phyloP scores from a whole-genome alignment of 1,284 basidiomycete species.

The Boletus mariae region DNA sequence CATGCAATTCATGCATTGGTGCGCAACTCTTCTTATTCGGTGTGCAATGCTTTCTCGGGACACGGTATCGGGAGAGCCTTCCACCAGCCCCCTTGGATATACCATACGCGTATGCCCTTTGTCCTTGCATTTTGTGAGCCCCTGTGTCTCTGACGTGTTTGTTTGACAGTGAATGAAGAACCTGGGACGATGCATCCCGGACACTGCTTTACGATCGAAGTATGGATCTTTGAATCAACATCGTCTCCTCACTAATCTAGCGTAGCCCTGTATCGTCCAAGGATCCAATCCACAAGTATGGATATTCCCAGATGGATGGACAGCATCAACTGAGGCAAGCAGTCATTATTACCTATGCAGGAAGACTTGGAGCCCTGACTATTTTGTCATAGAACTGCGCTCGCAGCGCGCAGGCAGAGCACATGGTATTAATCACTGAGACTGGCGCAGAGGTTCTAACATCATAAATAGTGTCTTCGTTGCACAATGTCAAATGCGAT shows the following conservation, averaged over 20 bases:
- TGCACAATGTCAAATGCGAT: not conserved
- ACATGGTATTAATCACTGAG: conserved; percentile 82
- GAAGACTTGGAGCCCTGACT: not conserved
- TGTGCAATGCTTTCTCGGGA: conserved; percentile 76
- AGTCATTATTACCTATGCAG: not conserved
- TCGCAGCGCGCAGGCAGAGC: conserved; percentile 81
- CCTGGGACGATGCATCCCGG: conserved; percentile 77
- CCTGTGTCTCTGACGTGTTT: conserved; percentile 17
- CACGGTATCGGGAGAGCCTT: conserved; percentile 88
- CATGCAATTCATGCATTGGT: conserved; percentile 64
- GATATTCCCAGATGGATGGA: conserved; percentile 89
- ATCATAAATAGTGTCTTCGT: conserved; percentile 18
- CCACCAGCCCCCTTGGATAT: conserved; percentile 82
- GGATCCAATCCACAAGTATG: conserved; percentile 62
- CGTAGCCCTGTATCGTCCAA: conserved; percentile 73
- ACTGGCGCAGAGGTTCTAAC: conserved; percentile 66
- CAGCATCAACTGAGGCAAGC: conserved; percentile 73
- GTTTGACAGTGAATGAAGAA: conserved; percentile 65
- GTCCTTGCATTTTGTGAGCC: too few relatives aligned
- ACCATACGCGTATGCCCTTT: conserved; percentile 55
- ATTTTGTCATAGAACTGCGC: conserved; percentile 46
- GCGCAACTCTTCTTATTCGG: conserved; percentile 46
- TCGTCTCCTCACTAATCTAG: not conserved
- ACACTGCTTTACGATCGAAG: conserved; percentile 88
- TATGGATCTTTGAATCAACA: conserved; percentile 24